phyloP scores from a whole-genome alignment of 495 filamentous ascomycete genomes.

The Xylaria intraflava region DNA sequence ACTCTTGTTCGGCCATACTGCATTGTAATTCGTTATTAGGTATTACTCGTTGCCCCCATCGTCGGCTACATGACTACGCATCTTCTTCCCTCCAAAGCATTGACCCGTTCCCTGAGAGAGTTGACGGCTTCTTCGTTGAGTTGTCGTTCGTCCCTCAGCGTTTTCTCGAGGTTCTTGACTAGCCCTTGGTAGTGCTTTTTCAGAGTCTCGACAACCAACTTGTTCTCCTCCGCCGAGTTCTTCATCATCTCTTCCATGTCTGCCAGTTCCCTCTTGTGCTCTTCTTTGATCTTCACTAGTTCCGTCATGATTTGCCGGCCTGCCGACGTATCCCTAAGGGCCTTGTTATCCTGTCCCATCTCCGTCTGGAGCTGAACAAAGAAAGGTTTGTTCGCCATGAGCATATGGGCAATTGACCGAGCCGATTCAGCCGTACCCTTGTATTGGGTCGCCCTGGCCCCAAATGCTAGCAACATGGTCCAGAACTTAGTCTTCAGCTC shows the following conservation, averaged over 20 bases:
- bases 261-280: constrained; percentile 20
- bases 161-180: constrained; percentile 14
- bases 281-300: constrained; percentile 19
- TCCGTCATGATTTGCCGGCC: constrained; percentile 28
- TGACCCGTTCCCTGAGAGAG: constrained; percentile 9
- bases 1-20: not conserved
- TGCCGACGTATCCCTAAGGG: constrained; percentile 31
- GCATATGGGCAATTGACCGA: constrained; percentile 17
- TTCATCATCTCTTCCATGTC: constrained; percentile 18
- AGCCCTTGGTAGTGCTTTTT: constrained; percentile 14
- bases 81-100: constrained; percentile 2
- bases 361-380: constrained; percentile 34
- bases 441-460: constrained; percentile 21
- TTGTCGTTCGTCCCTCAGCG: constrained; percentile 10
- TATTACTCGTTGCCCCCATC: not conserved
- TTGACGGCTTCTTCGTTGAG: constrained; percentile 13
- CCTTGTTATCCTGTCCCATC: constrained; percentile 26
- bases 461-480: constrained; percentile 27
- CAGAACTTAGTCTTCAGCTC: constrained; percentile 39
- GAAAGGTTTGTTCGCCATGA: constrained; percentile 19
- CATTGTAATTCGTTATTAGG: too few relatives aligned
- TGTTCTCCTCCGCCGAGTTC: constrained; percentile 21
- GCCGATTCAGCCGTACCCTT: constrained; percentile 25
- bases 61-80: constrained; percentile 17
- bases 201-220: constrained; percentile 16